Evolutionary conservation across 176 grass and related monocot species (phyloP), one percentile per base, ranked within the genome.

Genomic region (Triticum timopheevii): DNA sequence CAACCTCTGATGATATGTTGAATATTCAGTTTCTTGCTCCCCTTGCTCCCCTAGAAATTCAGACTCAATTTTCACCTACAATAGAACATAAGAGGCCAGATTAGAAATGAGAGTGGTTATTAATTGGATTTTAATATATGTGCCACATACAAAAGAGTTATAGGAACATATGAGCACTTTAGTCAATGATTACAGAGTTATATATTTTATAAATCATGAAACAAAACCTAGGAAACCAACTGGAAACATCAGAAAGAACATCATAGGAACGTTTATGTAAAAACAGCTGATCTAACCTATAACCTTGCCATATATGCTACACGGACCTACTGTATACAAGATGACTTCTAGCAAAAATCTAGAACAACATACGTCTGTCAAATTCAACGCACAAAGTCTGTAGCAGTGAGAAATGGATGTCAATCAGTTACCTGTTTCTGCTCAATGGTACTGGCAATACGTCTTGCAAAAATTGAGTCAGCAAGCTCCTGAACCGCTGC

Each of bases 401-500:
- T 23, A 86, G 17, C 40, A 40, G 58, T 22, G 74, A 68, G 35
- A 81, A 69, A 50, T 49, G 73, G 84, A 52, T 85, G 50, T 3
- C 77, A 84, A 61, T 65, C 1, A 5, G 3, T 69, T 88, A 91
- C 90, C 86, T 91, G 81, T 84, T 84, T 87, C 76, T 91, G 81
- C 27, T 88, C 76, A 80, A 86, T 83, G 81, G 87, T 84, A 86
- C 9, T 73, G 19, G 83, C 83, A 58, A 95, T 52, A 67, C 91
- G 90, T 33, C 87, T 92, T 79, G 91, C 91, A 81, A 98, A 81
- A 84, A 98, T 98, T 47, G 86, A 88, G 73, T 98, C 85, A 69
- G 89, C 85, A 78, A 98, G 73, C 56, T 90, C 91, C 38, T 64
- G n/a, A 30, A 98, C 59, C 45, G 89, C 74, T 80, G 65, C 34